A percentile compares a stretch with the other conserved stretches of the same genome.
These are phyloP conservation scores for cucumber (Cucumis sativus) DNA, from an alignment of 306 rosid species.

Conservation along the genomic window DNA sequence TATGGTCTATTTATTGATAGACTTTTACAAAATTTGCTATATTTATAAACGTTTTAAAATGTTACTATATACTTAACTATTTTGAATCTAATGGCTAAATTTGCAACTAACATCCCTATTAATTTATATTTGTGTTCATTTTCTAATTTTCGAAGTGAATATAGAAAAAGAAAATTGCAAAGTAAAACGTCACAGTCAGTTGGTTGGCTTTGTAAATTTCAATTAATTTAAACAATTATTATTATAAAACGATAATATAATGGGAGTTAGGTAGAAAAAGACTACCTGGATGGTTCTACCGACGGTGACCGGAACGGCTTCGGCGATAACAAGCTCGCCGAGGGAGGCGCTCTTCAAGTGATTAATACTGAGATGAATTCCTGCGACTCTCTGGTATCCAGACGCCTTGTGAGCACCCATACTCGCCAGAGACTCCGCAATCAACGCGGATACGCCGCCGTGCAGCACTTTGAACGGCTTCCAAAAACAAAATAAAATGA, in stretches of 20 bases:
- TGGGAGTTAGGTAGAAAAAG: not conserved
- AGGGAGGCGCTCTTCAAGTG: constrained; percentile 61
- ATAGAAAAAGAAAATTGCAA: not conserved
- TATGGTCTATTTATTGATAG: too few relatives aligned
- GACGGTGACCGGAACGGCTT: constrained; percentile 50
- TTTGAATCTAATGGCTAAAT: too few relatives aligned
- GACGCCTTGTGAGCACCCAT: constrained; percentile 61
- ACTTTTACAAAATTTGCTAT: too few relatives aligned
- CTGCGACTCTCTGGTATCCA: constrained; percentile 73
- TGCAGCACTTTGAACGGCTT: constrained; percentile 96
- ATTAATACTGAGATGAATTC: constrained; percentile 74
- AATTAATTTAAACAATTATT: not conserved
- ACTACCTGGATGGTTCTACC: constrained; percentile 72
- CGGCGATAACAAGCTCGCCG: constrained; percentile 56
- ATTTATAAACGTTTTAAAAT: too few relatives aligned
- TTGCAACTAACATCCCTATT: too few relatives aligned
- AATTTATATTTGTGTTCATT: not conserved
- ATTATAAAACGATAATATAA: too few relatives aligned
- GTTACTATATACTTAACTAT: too few relatives aligned
- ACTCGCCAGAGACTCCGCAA: constrained; percentile 72
- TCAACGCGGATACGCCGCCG: constrained; percentile 93
- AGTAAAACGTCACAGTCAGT: not conserved
- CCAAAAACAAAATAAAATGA: not conserved
- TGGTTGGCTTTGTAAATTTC: not conserved
- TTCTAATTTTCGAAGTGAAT: not conserved